Conservation (phyloP, 805 yeast genomes). For the Candida ipomoeae region DNA sequence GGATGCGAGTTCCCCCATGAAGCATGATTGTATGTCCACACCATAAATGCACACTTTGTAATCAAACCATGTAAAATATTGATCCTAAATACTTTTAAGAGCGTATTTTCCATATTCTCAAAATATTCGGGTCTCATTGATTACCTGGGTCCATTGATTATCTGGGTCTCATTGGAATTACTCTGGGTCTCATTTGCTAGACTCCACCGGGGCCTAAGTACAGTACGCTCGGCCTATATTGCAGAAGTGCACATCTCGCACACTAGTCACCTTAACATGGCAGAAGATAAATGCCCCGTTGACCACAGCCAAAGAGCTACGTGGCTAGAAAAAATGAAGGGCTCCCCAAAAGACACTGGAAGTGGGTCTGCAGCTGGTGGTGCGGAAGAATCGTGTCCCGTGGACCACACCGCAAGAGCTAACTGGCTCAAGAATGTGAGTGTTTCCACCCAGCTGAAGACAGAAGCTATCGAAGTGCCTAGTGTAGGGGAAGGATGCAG, state of each 20-base stretch:
- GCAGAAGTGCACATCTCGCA: background rate
- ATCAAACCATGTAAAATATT: background rate
- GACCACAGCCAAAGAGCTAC: constrained; percentile 15
- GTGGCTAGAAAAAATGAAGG: constrained; percentile 15
- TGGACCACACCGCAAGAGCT: constrained; percentile 57
- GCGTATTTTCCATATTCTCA: too few relatives aligned
- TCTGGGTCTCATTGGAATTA: background rate
- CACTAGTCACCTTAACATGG: constrained; percentile 1
- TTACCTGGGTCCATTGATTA: too few relatives aligned
- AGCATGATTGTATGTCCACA: background rate
- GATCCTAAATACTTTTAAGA: background rate
- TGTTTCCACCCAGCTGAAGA: constrained; percentile 23
- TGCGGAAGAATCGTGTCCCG: constrained; percentile 50
- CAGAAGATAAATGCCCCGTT: constrained; percentile 17
- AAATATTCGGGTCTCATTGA: too few relatives aligned
- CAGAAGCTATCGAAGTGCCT: constrained; percentile 39
- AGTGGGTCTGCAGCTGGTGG: background rate
- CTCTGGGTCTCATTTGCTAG: background rate
- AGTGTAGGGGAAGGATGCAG: constrained; percentile 32
- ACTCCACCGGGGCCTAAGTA: background rate
- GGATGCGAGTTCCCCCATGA: background rate
- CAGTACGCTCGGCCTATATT: background rate
- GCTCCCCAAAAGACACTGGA: background rate
- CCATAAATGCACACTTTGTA: background rate
- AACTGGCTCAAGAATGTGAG: constrained; percentile 46